Evolutionary conservation across 345 rosid genomes (phyloP).

Genomic region (Citrus inodora): DNA sequence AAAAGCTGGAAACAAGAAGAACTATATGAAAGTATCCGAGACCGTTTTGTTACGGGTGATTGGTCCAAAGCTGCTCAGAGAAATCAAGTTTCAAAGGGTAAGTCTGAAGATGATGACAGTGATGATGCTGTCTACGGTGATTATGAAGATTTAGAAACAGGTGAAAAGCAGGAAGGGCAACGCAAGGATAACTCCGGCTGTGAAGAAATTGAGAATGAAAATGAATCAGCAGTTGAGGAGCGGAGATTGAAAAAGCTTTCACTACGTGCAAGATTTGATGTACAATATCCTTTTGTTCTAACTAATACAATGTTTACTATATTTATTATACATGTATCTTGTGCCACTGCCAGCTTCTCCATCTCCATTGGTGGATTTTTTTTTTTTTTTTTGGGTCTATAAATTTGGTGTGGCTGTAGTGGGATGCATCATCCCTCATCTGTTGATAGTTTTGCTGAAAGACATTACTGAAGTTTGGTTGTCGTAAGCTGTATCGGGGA

Average conservation of each 20-base stretch:
- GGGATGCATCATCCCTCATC: not conserved
- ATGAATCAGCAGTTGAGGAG: too few relatives aligned
- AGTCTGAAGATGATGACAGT: constrained; percentile 41
- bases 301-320: too few relatives aligned
- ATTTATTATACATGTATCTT: too few relatives aligned
- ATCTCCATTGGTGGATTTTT: too few relatives aligned
- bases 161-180: constrained; percentile 46
- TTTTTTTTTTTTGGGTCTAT: not conserved
- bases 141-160: constrained; percentile 90
- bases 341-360: too few relatives aligned
- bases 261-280: too few relatives aligned
- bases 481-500: not conserved
- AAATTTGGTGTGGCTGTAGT: not conserved
- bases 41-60: constrained; percentile 92
- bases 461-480: not conserved
- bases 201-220: constrained; percentile 33
- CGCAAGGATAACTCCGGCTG: constrained; percentile 29
- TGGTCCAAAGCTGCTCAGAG: constrained; percentile 78
- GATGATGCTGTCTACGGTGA: constrained; percentile 63
- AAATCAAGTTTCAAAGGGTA: constrained; percentile 36
- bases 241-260: too few relatives aligned
- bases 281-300: too few relatives aligned
- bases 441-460: too few relatives aligned
- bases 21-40: constrained; percentile 63
- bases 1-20: constrained; percentile 78